A percentile compares a stretch with the other conserved stretches of the same genome.
phyloP scores from a whole-genome alignment of 208 protist genomes.

The Leishmania arabica region DNA sequence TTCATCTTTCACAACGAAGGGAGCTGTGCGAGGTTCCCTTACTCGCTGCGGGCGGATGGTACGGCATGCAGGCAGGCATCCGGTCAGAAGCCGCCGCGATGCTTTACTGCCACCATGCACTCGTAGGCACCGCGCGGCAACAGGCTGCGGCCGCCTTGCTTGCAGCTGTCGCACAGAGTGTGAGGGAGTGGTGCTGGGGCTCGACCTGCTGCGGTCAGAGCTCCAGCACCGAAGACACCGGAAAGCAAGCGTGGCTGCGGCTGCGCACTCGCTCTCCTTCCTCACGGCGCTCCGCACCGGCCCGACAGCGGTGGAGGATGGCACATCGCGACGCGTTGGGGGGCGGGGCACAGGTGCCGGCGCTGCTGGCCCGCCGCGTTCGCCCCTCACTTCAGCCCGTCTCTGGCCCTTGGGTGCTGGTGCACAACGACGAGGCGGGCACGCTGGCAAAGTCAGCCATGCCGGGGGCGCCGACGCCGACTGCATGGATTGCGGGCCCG shows the following conservation, averaged over 20 bases:
- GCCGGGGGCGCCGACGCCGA: no score
- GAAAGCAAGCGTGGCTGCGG: not conserved
- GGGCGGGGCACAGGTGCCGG: not conserved
- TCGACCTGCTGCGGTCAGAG: not conserved
- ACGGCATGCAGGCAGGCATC: not conserved
- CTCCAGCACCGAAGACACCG: no score
- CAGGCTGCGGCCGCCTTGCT: not conserved
- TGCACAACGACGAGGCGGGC: not conserved
- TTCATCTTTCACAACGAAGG: not conserved
- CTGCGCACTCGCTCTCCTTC: not conserved
- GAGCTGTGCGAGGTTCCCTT: not conserved
- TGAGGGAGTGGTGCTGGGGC: not conserved
- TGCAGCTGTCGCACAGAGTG: not conserved
- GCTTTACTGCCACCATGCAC: not conserved
- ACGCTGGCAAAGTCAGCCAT: not conserved
- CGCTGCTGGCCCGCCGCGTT: not conserved
- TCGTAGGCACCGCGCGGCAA: not conserved
- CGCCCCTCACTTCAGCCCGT: not conserved
- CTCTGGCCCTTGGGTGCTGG: not conserved
- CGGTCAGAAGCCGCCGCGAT: not conserved
- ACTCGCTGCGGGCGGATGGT: not conserved
- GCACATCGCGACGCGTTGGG: not conserved
- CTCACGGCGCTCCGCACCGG: not conserved
- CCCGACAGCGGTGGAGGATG: not conserved
- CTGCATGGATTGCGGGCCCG: not conserved